Conservation (phyloP, 257 asterid genomes). For the Osmanthus fragrans region DNA sequence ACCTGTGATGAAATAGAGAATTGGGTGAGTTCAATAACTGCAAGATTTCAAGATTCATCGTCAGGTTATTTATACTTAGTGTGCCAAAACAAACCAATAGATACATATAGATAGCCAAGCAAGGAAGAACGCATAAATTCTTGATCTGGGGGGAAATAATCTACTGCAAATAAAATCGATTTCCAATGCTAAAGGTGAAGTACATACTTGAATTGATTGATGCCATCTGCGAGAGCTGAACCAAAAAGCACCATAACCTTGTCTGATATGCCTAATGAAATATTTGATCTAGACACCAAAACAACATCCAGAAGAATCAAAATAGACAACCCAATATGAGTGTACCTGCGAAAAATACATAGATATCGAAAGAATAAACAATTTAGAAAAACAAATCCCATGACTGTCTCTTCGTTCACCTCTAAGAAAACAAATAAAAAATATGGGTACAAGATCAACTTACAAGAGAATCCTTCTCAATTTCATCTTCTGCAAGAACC, state of each 20-base stretch:
- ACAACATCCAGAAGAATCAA: constrained; percentile 61
- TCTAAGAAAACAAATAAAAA: background rate
- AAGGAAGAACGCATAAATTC: background rate
- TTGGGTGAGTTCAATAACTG: background rate
- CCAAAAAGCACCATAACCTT: constrained; percentile 75
- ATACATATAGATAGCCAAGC: background rate
- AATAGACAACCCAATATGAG: constrained; percentile 73
- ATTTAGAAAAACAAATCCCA: background rate
- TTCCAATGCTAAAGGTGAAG: constrained; percentile 3
- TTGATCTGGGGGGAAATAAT: background rate
- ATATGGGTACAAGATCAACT: constrained; percentile 35
- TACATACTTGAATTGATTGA: constrained; percentile 94
- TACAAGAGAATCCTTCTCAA: constrained; percentile 78
- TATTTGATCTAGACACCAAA: constrained; percentile 65
- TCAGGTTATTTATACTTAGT: background rate
- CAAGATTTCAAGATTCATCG: constrained; percentile 7
- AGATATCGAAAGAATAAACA: background rate
- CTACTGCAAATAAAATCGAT: constrained; percentile 5
- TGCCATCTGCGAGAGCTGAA: constrained; percentile 85
- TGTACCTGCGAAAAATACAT: constrained; percentile 50
- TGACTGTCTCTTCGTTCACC: background rate
- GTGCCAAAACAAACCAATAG: background rate
- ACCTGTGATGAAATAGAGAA: constrained; percentile 49
- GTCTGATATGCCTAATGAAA: constrained; percentile 73
- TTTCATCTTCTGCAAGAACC: constrained; percentile 79